Evolutionary conservation across 306 rosid species (phyloP).

Genomic region (Astragalus membranaceus): DNA sequence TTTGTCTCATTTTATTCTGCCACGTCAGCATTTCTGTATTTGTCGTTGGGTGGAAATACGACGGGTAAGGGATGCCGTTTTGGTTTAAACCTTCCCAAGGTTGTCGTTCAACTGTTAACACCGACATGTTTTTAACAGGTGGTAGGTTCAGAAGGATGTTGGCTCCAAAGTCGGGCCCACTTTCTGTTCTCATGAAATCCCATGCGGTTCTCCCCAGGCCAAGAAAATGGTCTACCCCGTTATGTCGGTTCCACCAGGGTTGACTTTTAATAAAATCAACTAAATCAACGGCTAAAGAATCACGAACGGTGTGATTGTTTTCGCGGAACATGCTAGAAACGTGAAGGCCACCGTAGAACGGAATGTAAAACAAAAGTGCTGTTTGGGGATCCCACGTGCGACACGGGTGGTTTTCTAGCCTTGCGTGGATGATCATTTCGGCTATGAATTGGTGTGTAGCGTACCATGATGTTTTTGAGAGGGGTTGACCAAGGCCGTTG

Average conservation of each 20-base stretch:
- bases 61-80: slow-evolving; percentile 71
- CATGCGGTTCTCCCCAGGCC: slow-evolving; percentile 79
- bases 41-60: slow-evolving; percentile 65
- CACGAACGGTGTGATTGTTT: slow-evolving; percentile 42
- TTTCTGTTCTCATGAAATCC: slow-evolving; percentile 61
- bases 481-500: slow-evolving; percentile 62
- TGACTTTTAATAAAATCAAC: slow-evolving; percentile 24
- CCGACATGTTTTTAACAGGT: slow-evolving; percentile 78
- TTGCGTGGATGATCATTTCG: slow-evolving; percentile 82
- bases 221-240: slow-evolving; percentile 63
- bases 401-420: slow-evolving; percentile 69
- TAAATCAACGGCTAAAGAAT: slow-evolving; percentile 41
- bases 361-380: slow-evolving; percentile 63
- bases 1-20: slow-evolving; percentile 31
- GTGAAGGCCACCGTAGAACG: slow-evolving; percentile 84
- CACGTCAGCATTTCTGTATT: slow-evolving; percentile 27
- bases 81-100: slow-evolving; percentile 70
- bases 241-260: slow-evolving; percentile 25
- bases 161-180: slow-evolving; percentile 60
- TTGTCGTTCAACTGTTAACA: slow-evolving; percentile 69
- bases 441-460: slow-evolving; percentile 79
- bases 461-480: slow-evolving; percentile 44
- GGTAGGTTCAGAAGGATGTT: slow-evolving; percentile 55
- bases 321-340: slow-evolving; percentile 64
- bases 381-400: slow-evolving; percentile 54